Conservation (phyloP, 257 asterid genomes). For the Hygrophila difformis region DNA sequence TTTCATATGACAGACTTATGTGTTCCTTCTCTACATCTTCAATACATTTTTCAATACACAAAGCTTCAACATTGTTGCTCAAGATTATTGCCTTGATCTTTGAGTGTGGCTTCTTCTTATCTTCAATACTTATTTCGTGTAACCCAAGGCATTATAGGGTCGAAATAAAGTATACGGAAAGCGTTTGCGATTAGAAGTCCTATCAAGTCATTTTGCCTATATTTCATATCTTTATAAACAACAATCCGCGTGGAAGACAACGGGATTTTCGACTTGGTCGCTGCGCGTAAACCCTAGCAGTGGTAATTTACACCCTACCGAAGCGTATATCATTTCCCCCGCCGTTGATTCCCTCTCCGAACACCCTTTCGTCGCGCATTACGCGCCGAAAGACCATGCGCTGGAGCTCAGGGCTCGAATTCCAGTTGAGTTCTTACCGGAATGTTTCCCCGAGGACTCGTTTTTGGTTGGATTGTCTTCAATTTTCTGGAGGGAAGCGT, state of each 20-base stretch:
- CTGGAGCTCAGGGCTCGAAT: slow-evolving; percentile 69
- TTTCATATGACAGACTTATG: too few species aligned
- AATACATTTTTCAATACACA: too few species aligned
- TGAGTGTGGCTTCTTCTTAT: too few species aligned
- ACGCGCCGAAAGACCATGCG: slow-evolving; percentile 85
- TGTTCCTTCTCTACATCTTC: too few species aligned
- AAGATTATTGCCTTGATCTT: too few species aligned
- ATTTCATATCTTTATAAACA: too few species aligned
- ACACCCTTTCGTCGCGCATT: slow-evolving; percentile 63
- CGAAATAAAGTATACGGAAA: too few species aligned
- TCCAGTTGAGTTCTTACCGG: slow-evolving; percentile 32
- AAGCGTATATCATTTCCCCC: slow-evolving; percentile 67
- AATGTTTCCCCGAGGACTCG: slow-evolving; percentile 40
- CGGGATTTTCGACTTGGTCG: slow-evolving; percentile 86
- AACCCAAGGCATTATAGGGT: too few species aligned
- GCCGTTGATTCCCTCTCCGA: slow-evolving; percentile 42
- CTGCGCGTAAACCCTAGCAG: slow-evolving; percentile 98
- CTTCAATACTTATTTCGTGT: too few species aligned
- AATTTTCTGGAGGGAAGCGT: slow-evolving; percentile 91
- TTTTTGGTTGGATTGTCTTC: slow-evolving; percentile 77
- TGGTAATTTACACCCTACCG: slow-evolving; percentile 92
- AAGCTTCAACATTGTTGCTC: too few species aligned
- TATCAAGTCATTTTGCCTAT: too few species aligned
- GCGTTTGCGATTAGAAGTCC: too few species aligned
- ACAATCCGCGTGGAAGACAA: slow-evolving; percentile 84